Percentiles rank a stretch among this genome's conserved stretches.
Evolutionary conservation across 2,329 filamentous ascomycete genomes (phyloP).

Genomic region (Aureobasidium sp.): DNA sequence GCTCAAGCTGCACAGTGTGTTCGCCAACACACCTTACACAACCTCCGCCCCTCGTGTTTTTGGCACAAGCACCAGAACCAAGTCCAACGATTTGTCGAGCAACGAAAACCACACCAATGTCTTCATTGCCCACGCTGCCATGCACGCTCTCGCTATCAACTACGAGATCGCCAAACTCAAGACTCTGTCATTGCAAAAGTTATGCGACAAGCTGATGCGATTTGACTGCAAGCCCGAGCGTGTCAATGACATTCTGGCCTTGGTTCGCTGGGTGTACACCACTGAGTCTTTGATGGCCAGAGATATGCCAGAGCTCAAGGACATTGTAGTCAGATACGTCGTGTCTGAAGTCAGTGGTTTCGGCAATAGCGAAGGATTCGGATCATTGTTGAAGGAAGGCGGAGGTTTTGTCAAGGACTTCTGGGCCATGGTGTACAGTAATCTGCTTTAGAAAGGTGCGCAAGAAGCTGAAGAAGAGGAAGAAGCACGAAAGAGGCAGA

Average conservation of each 20-base stretch:
- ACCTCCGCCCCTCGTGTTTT: background rate
- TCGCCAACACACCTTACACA: background rate
- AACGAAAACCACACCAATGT: slow-evolving; percentile 12
- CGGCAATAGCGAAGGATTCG: background rate
- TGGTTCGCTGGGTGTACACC: slow-evolving; percentile 2
- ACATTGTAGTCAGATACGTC: background rate
- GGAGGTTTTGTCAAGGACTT: slow-evolving; percentile 4
- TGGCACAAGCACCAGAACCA: background rate
- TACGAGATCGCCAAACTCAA: slow-evolving; percentile 1
- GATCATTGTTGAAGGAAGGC: background rate
- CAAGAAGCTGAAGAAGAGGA: background rate
- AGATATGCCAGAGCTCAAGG: background rate
- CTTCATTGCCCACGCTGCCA: slow-evolving; percentile 10
- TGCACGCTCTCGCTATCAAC: background rate
- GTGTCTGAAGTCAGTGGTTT: background rate
- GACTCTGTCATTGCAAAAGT: background rate
- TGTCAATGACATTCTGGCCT: background rate
- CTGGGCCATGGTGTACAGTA: background rate
- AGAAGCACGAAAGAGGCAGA: background rate
- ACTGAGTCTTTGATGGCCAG: background rate
- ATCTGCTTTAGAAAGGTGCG: background rate
- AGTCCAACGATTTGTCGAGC: background rate
- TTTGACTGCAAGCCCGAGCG: background rate
- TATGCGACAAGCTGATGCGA: background rate
- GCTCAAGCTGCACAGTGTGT: background rate